Evolutionary conservation across 2,329 filamentous ascomycete species (phyloP).

Genomic region (Grosmannia penicillata): DNA sequence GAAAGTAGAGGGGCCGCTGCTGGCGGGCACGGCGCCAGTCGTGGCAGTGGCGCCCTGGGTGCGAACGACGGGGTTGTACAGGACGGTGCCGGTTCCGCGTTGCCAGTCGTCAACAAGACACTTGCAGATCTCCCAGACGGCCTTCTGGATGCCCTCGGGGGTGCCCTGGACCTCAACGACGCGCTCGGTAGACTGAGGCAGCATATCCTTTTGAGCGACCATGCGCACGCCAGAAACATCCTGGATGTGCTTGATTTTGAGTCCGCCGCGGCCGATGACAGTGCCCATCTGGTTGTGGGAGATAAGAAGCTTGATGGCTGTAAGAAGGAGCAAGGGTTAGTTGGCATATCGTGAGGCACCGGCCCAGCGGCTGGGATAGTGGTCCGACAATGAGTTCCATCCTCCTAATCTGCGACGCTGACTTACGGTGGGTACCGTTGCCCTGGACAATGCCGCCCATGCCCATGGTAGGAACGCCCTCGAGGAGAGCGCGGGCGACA

Average conservation of each 20-base stretch:
- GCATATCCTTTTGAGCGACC: slow-evolving; percentile 99
- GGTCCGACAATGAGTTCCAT: too few relatives aligned
- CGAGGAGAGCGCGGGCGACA: slow-evolving; percentile 79
- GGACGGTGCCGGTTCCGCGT: slow-evolving; percentile 86
- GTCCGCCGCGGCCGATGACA: slow-evolving; percentile 88
- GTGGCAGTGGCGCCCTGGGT: slow-evolving; percentile 49
- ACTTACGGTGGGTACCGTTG: slow-evolving; percentile 89
- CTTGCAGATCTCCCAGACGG: slow-evolving; percentile 97
- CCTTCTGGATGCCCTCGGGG: slow-evolving; percentile 88
- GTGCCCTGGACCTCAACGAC: slow-evolving; percentile 95
- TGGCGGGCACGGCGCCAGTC: slow-evolving; percentile 30
- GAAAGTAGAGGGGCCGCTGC: slow-evolving; percentile 12
- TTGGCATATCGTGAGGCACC: neutral
- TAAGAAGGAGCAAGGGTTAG: neutral
- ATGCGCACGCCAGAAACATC: slow-evolving; percentile 93
- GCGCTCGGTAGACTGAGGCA: slow-evolving; percentile 94
- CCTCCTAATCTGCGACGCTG: neutral
- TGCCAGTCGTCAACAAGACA: slow-evolving; percentile 97
- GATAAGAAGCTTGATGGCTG: slow-evolving; percentile 94
- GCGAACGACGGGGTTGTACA: slow-evolving; percentile 92
- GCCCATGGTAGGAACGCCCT: slow-evolving; percentile 86
- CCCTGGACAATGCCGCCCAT: slow-evolving; percentile 84
- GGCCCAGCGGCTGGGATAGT: too few relatives aligned
- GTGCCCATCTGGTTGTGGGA: slow-evolving; percentile 99
- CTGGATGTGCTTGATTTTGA: slow-evolving; percentile 99